Evolutionary conservation across 257 asterid genomes (phyloP), one percentile per base, ranked within the genome.

Genomic region (Orobanche coerulescens): DNA sequence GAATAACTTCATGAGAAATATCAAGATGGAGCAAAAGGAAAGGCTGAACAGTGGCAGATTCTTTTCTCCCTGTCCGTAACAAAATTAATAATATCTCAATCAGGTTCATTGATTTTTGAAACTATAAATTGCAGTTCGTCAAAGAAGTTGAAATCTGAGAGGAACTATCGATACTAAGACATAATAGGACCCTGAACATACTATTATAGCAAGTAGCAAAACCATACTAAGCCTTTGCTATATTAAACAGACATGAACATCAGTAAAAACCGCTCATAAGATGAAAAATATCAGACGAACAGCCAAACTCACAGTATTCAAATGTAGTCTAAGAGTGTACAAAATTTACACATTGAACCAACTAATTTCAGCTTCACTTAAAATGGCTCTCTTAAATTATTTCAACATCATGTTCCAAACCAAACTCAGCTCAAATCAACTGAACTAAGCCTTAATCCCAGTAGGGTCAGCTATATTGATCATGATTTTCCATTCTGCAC

Each of bases 21-120:
- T 91, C 96, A 15, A 91, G 90, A 82, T 91, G 96, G 70, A 91
- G 96, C 71, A 91, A 58, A 62, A 81, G 75, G 72, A 85, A 88
- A 50, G 97, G 97, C 69, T 91, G 84, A 55, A 85, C 81, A 22
- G 94, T 91, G 55, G 92, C 96, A 39, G 97, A 91, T 53, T 81
- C 44, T 81, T 64, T 87, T 68, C 79, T 85, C 62, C 97, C 97
- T 91, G 83, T 68, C 66, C 67, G 73, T 47, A 71, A 64, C 37
- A 65, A 69, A 40, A 43, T 2, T 62, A 33, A 16, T 52, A 40
- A 28, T 37, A 47, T 51, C 67, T 20, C 20, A 51, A 68, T 50
- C 51, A 64, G 44, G 24, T 57, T 11, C 40, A 66, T 55, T 12
- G 55, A 23, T 16, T 50, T 39, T 42, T 6, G 51, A 16, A 62